Evolutionary conservation across 208 protist species (phyloP), one percentile per base, ranked within the genome.

Genomic region (Paratrypanosoma confusum): DNA sequence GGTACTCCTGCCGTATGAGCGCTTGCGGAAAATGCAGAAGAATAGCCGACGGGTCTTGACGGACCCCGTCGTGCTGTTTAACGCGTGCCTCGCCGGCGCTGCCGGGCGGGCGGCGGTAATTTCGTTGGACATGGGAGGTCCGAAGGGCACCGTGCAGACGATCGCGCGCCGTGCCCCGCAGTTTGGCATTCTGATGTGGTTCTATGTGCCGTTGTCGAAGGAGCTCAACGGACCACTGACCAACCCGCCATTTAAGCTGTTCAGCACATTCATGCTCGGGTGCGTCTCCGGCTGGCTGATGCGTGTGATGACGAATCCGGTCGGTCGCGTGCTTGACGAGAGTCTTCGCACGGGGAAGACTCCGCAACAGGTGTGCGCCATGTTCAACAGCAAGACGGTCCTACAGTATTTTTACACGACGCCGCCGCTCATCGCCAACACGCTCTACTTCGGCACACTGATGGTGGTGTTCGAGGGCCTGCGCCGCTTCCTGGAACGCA

Each of bases 381-480:
- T 73, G 0, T 57, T 93, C 25, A 71, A 72, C 28, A 77, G 60
- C 56, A 89, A 90, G 56, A 93, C 84, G 2, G 65, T 90, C 14
- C 59, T 90, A 31, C 80, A 93, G 58, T 90, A 90, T 44, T 93
- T 71, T 68, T 93, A 93, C 57, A 76, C 65, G 8, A 66, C 55
- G 21, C 80, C 84, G 6, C 82, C 82, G 32, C 65, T 93, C n/a
- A 23, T 93, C 20, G 71, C 65, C 13, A 93, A 90, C 43, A 80
- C 80, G 1, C n/a, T 88, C 10, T 93, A 93, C 52, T 88, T 78
- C 58, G 84, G 84, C 28, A 80, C 70, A 0, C 69, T 93, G 23
- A 58, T 93, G 35, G 86, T 75, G 21, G 70, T 84, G 13, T 93
- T 93, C 51, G 84, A 93, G 38, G 84, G 84, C 3, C 58, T 93